Base-by-base conservation (phyloP, 2,329 filamentous ascomycete genomes). In the Trichophyton verrucosum region DNA sequence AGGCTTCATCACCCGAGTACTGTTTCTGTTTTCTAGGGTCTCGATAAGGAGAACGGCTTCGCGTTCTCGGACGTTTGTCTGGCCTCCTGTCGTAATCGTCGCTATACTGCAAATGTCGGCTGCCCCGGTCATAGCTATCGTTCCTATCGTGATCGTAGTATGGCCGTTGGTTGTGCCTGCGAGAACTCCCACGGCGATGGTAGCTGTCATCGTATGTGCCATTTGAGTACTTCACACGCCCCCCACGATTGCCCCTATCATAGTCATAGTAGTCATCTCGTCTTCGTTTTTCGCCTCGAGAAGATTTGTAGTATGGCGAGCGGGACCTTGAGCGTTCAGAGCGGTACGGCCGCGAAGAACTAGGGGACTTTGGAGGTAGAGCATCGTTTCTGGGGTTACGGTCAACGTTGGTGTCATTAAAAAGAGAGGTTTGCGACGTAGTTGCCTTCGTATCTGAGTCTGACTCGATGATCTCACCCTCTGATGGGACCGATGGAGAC, bases 341-440 rank as follows among this genome's bases (percentile, higher is more conserved):
- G 82, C 80, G 75, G 83, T 82, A 82, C 65, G 83, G 84, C 71
- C 75, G 76, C 66, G 75, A 77, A 71, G 82, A 81, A 68, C 77
- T 72, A 63, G 73, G 68, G 66, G 72, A 74, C 80, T 79, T 82
- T 74, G 76, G 66, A 61, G 71, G 70, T 65, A 75, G 70, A 68
- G 69, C 69, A 80, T 81, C 84, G 77, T 77, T 81, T 91, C 90
- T 95, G 88, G 87, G 83, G 82, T 81, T 85, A 84, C 87, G 88
- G 89, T 95, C 88, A 95, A 95, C 86, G 83, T 82, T 85, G 83
- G 79, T 86, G 86, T 85, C 82, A 82, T 86, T 84, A 82, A 85
- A 84, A 81, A 82, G 77, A 76, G 81, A 82, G 81, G 82, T 80
- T 81, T 86, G 84, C 86, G 87, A 80, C 76, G 76, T 86, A 89